These are phyloP conservation scores for Lactarius trivialis DNA, from an alignment of 768 basidiomycete species.

Conservation along the genomic window DNA sequence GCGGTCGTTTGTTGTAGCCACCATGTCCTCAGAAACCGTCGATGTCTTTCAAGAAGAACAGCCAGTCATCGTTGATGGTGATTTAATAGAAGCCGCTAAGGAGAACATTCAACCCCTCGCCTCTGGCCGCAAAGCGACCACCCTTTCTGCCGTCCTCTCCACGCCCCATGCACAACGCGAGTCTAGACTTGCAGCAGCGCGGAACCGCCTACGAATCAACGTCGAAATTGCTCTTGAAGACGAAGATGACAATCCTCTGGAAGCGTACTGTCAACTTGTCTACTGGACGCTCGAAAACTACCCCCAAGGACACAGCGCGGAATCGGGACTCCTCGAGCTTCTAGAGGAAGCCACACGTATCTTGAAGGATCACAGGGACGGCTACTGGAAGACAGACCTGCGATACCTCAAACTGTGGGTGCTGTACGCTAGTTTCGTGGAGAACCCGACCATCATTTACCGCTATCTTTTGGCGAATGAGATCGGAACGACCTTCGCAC, in stretches of 20 bases:
- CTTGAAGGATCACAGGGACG: conserved; percentile 68
- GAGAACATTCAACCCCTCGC: conserved; percentile 84
- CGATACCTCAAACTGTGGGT: conserved; percentile 93
- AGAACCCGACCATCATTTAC: conserved; percentile 83
- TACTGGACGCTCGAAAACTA: conserved; percentile 93
- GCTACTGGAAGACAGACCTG: conserved; percentile 69
- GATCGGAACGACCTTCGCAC: conserved; percentile 72
- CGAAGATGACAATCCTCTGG: conserved; percentile 77
- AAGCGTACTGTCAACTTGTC: conserved; percentile 80
- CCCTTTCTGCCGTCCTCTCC: conserved; percentile 64
- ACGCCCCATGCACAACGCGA: conserved; percentile 77
- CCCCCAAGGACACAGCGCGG: conserved; percentile 83
- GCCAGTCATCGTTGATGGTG: conserved; percentile 63
- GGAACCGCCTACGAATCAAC: conserved; percentile 63
- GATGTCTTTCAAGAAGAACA: conserved; percentile 38
- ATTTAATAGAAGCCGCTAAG: conserved; percentile 75
- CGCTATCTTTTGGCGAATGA: conserved; percentile 86
- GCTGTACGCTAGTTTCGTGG: conserved; percentile 87
- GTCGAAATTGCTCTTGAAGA: conserved; percentile 61
- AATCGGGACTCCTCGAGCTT: conserved; percentile 86
- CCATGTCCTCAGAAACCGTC: conserved; percentile 5
- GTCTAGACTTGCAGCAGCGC: conserved; percentile 55
- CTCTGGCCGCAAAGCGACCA: conserved; percentile 70
- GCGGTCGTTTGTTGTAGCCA: background rate
- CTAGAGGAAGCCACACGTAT: conserved; percentile 87